These are phyloP conservation scores for Starmerella asiatica DNA, from an alignment of 805 yeast genomes.

Conservation along the genomic window DNA sequence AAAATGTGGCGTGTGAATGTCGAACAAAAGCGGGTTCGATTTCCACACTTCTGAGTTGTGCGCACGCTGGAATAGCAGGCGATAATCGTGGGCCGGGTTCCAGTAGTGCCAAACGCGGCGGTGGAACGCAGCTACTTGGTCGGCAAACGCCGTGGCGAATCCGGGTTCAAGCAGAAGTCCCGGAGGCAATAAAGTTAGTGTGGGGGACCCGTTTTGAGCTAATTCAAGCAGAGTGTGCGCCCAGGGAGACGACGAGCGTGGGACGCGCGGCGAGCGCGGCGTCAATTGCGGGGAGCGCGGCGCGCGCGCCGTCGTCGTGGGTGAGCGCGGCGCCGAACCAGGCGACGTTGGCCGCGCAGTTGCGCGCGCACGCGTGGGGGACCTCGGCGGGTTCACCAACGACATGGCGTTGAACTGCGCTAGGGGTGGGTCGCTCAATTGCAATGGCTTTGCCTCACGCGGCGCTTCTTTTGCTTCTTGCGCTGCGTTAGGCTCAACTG, in stretches of 20 bases:
- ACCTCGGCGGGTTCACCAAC: slow-evolving; percentile 3
- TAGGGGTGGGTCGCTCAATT: too few species aligned
- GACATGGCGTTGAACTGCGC: too few species aligned
- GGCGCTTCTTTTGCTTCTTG: not conserved
- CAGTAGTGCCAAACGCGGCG: slow-evolving; percentile 50
- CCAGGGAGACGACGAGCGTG: slow-evolving; percentile 3
- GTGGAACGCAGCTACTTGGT: slow-evolving; percentile 54
- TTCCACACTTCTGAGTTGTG: slow-evolving; percentile 25
- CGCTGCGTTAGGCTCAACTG: not conserved
- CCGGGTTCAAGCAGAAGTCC: slow-evolving; percentile 42
- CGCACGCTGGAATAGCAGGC: slow-evolving; percentile 46
- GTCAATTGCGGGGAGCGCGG: not conserved
- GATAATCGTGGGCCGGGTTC: slow-evolving; percentile 70
- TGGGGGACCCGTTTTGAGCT: not conserved
- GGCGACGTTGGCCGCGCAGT: not conserved
- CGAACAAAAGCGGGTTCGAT: slow-evolving; percentile 58
- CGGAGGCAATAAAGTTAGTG: slow-evolving; percentile 21
- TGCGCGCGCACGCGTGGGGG: not conserved
- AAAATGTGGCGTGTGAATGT: slow-evolving; percentile 52
- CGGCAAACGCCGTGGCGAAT: slow-evolving; percentile 46
- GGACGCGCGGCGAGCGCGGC: not conserved
- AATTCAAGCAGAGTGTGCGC: not conserved
- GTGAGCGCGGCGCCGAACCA: too few species aligned
- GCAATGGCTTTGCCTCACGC: too few species aligned
- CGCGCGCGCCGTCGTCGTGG: too few species aligned